These are phyloP conservation scores for Ocimum tenuiflorum DNA, from an alignment of 257 asterid species.

Conservation along the genomic window DNA sequence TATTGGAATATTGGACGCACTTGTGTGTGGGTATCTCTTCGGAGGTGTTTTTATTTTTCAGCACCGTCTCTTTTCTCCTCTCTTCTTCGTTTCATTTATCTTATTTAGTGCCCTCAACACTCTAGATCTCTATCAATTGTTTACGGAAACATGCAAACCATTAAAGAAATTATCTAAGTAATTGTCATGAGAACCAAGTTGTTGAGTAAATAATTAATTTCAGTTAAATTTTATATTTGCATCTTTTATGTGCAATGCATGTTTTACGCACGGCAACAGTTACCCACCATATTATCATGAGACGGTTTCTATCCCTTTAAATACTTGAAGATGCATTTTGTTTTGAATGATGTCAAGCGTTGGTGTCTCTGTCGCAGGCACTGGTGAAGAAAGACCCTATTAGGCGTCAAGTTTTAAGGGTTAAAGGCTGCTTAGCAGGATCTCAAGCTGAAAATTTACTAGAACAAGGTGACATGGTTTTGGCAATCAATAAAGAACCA, in stretches of 20 bases:
- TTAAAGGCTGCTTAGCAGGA: constrained; percentile 91
- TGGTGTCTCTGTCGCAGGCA: constrained; percentile 42
- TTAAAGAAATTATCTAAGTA: not conserved
- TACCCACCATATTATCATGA: constrained; percentile 19
- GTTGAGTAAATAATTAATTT: not conserved
- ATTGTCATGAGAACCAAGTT: not conserved
- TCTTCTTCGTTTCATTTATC: too few relatives aligned
- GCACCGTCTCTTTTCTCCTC: too few relatives aligned
- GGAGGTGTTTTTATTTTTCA: too few relatives aligned
- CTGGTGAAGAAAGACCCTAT: constrained; percentile 78
- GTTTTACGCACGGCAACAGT: not conserved
- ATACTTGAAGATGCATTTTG: constrained; percentile 2
- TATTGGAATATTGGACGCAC: too few relatives aligned
- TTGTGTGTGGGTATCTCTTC: too few relatives aligned
- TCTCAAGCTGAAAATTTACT: constrained; percentile 75
- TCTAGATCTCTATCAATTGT: too few relatives aligned
- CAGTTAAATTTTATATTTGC: not conserved
- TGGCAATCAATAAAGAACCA: constrained; percentile 86
- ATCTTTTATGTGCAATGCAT: not conserved
- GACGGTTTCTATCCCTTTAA: constrained; percentile 23
- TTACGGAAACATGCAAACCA: not conserved
- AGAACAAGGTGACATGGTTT: constrained; percentile 89
- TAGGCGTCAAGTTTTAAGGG: constrained; percentile 89
- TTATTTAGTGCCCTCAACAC: too few relatives aligned
- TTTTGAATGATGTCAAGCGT: constrained; percentile 3